phyloP scores from a whole-genome alignment of 768 basidiomycete species.

The Naematelia aurantialba region DNA sequence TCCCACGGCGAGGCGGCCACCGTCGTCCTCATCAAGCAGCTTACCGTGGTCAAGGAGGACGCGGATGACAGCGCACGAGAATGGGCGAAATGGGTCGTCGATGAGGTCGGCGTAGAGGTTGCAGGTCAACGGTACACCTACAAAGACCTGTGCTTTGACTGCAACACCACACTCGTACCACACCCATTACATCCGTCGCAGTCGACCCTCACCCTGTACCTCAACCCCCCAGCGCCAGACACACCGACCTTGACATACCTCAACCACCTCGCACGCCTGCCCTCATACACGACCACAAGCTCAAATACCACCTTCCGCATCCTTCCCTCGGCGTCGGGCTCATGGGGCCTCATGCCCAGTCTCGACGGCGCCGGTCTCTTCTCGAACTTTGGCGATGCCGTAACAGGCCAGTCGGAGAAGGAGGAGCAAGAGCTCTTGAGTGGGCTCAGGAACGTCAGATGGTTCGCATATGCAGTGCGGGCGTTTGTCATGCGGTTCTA shows the following conservation, averaged over 20 bases:
- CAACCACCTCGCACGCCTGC: conserved; percentile 53
- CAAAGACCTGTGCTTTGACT: conserved; percentile 44
- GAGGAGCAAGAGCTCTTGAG: conserved; percentile 61
- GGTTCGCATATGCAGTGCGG: conserved; percentile 81
- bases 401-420: conserved; percentile 57
- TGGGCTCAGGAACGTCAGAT: conserved; percentile 74
- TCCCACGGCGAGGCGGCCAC: conserved; percentile 23
- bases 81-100: conserved; percentile 41
- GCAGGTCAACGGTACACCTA: conserved; percentile 33
- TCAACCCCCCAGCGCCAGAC: conserved; percentile 37
- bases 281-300: conserved; percentile 21
- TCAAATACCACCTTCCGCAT: conserved; percentile 33
- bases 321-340: conserved; percentile 21
- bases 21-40: conserved; percentile 67
- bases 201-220: conserved; percentile 39
- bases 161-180: conserved; percentile 26
- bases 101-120: conserved; percentile 34
- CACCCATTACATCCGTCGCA: conserved; percentile 35
- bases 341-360: conserved; percentile 39
- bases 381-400: conserved; percentile 34
- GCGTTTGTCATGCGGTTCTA: conserved; percentile 77
- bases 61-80: conserved; percentile 18
- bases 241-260: conserved; percentile 52
- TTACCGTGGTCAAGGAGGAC: conserved; percentile 54
- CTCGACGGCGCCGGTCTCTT: conserved; percentile 42